Percentiles rank a stretch among this genome's conserved stretches.
These are phyloP conservation scores for Metschnikowia sp. DNA, from an alignment of 805 yeast species.

Conservation along the genomic window DNA sequence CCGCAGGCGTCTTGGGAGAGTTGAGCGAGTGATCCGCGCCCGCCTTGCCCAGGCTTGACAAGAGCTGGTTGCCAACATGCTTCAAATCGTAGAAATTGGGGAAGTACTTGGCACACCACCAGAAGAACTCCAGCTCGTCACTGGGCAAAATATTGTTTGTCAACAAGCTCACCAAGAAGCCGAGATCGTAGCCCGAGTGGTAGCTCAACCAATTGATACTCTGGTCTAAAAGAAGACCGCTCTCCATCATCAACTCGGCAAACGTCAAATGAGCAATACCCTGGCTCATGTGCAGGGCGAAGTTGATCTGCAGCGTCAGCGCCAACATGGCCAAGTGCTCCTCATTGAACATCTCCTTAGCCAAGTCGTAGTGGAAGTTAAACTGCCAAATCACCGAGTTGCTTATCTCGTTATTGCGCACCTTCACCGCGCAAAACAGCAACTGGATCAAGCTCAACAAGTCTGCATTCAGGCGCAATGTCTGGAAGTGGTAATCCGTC, in stretches of 20 bases:
- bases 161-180: conserved; percentile 76
- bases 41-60: conserved; percentile 14
- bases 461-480: conserved; percentile 88
- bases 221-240: conserved; percentile 76
- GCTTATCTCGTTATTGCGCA: conserved; percentile 46
- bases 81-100: conserved; percentile 85
- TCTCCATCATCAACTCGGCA: conserved; percentile 78
- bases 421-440: conserved; percentile 37
- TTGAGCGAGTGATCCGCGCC: background rate
- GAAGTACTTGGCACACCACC: conserved; percentile 69
- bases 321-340: conserved; percentile 79
- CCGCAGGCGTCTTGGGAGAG: conserved; percentile 5
- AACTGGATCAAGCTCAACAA: conserved; percentile 81
- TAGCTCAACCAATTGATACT: conserved; percentile 84
- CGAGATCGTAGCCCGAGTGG: conserved; percentile 93
- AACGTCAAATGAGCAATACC: conserved; percentile 81
- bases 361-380: conserved; percentile 79
- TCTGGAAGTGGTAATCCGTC: conserved; percentile 92
- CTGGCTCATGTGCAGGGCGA: conserved; percentile 63
- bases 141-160: conserved; percentile 75
- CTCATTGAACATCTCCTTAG: conserved; percentile 77
- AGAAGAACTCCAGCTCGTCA: conserved; percentile 71
- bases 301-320: conserved; percentile 77
- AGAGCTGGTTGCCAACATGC: conserved; percentile 38
- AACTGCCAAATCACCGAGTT: conserved; percentile 90